Base-by-base conservation (phyloP, 306 rosid species). In the Amphicarpaea edgeworthii region DNA sequence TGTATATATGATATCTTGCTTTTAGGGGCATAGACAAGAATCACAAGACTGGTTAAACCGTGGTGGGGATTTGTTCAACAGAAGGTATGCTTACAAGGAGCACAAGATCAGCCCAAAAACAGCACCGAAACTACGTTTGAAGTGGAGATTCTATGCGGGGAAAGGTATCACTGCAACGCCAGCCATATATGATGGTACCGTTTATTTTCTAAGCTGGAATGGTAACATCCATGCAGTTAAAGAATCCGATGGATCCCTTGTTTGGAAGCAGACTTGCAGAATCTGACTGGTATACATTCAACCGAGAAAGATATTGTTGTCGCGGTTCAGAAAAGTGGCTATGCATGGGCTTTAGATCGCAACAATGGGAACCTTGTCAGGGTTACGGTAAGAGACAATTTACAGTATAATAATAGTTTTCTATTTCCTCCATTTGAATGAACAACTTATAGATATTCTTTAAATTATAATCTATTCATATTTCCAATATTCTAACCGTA, bases 181-280 rank as follows among this genome's bases (percentile, higher is more conserved):
- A 8, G 91, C 93, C 3, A 83, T 88, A 45, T 80, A 51, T 32
- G 42, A 85, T 3, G 88, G 76, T 2, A 75, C 60, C 15, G 50
- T 89, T 65, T 91, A 91, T 66, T 89, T 89, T 45, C 93, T 91
- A 17, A 86, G 95, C 62, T 87, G 97, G 93, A 89, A 91, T 58
- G 97, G 97, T 0, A 77, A 81, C 69, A 70, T 89, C 21, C 87
- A 83, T 19, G 92, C 94, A 1, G 68, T 89, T 42, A 86, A 74
- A 59, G 74, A 73, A 73, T 12, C 2, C 1, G 83, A 80, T 80
- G 83, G 83, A 28, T 73, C 79, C 0, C 63, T 80, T 65, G 54
- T 80, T 45, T 83, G 86, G 86, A 8, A 43, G 83, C 57, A 83
- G n/a, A 69, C 49, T 15, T 83, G 83, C 57, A 78, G 17, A 12